Evolutionary conservation across 2,329 filamentous ascomycete species (phyloP).

Genomic region (Karstenula rhodostoma): DNA sequence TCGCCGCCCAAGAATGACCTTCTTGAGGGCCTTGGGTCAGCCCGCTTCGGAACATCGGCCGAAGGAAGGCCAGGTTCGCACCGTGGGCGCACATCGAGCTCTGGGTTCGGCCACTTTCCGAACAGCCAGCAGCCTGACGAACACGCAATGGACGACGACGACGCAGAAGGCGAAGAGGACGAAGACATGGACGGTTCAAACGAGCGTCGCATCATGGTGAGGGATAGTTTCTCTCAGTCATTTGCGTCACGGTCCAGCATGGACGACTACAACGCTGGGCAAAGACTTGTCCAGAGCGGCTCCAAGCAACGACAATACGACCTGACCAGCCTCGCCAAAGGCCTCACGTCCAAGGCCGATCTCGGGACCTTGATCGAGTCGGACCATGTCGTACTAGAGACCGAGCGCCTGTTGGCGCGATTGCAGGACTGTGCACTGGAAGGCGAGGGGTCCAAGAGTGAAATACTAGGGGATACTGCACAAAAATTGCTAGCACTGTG

Average conservation of each 20-base stretch:
- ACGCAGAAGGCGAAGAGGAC: conserved; percentile 37
- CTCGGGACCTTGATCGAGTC: conserved; percentile 72
- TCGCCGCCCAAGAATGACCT: conserved; percentile 45
- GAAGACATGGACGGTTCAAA: conserved; percentile 48
- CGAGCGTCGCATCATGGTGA: conserved; percentile 44
- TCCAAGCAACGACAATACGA: conserved; percentile 63
- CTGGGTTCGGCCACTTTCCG: conserved; percentile 41
- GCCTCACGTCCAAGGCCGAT: conserved; percentile 66
- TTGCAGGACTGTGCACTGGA: conserved; percentile 42
- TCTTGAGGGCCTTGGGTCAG: conserved; percentile 39
- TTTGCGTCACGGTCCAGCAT: conserved; percentile 49
- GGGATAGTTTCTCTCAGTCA: conserved; percentile 41
- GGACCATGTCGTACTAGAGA: conserved; percentile 75
- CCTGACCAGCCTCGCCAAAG: conserved; percentile 76
- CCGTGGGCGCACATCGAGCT: conserved; percentile 37
- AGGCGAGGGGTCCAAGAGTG: conserved; percentile 41
- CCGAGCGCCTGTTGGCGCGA: conserved; percentile 71
- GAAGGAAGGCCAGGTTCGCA: conserved; percentile 37
- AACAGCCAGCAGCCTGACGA: conserved; percentile 53
- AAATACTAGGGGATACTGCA: conserved; percentile 36
- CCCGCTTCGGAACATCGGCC: conserved; percentile 37
- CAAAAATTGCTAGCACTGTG: conserved; percentile 48
- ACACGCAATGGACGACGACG: conserved; percentile 35
- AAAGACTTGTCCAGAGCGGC: conserved; percentile 35
- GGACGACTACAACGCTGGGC: conserved; percentile 30